A percentile compares a stretch with the other conserved stretches of the same genome.
Conservation (phyloP, 1,284 basidiomycete genomes). For the Megacollybia platyphylla region DNA sequence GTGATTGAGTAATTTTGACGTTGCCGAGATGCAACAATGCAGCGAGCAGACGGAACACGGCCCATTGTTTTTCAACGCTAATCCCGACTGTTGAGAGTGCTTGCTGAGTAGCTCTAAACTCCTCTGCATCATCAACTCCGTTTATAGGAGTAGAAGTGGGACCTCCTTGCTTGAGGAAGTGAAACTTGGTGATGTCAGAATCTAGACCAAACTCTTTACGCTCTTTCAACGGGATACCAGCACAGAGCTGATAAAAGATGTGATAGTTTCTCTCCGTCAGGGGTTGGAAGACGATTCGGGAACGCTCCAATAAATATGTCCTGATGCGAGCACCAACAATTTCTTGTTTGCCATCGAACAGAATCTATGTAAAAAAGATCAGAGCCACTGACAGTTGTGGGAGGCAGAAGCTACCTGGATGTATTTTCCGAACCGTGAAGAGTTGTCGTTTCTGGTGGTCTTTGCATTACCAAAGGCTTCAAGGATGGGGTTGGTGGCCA, state of each 20-base stretch:
- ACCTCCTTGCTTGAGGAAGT: slow-evolving; percentile 91
- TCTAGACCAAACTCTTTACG: slow-evolving; percentile 90
- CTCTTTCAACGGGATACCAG: slow-evolving; percentile 91
- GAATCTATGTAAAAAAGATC: slow-evolving; percentile 45
- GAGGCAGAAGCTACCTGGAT: slow-evolving; percentile 67
- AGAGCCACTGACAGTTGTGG: neutral
- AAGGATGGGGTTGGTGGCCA: slow-evolving; percentile 97
- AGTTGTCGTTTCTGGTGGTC: slow-evolving; percentile 98
- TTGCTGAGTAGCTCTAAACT: slow-evolving; percentile 88
- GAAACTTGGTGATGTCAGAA: slow-evolving; percentile 77
- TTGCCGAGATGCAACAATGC: slow-evolving; percentile 95
- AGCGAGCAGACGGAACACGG: slow-evolving; percentile 90
- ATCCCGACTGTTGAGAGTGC: slow-evolving; percentile 96
- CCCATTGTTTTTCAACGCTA: slow-evolving; percentile 95
- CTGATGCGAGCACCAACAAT: slow-evolving; percentile 97
- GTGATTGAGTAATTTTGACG: slow-evolving; percentile 75
- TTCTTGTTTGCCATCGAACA: slow-evolving; percentile 90
- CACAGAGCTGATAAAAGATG: slow-evolving; percentile 99
- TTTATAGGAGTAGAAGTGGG: slow-evolving; percentile 73
- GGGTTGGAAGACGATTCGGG: slow-evolving; percentile 95
- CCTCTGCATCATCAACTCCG: slow-evolving; percentile 92
- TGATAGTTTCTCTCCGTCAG: slow-evolving; percentile 97
- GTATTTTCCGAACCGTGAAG: slow-evolving; percentile 98
- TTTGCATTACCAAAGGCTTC: slow-evolving; percentile 99
- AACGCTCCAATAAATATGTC: slow-evolving; percentile 95